Percentiles rank a stretch among this genome's conserved stretches.
Conservation (phyloP, 2,329 filamentous ascomycete genomes). For the Microthyrium microscopicum region DNA sequence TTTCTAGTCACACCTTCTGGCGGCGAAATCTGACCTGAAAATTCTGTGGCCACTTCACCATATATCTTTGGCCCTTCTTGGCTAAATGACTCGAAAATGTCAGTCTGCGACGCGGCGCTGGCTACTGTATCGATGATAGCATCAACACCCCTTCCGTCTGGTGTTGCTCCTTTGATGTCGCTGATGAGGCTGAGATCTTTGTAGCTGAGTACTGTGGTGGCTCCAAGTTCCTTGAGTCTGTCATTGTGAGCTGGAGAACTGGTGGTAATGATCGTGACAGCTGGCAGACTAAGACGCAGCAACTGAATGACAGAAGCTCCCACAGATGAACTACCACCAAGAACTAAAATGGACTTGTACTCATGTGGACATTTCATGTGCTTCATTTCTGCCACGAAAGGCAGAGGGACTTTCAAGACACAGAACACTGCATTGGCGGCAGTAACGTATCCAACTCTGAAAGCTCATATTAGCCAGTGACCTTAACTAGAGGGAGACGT, state of each 20-base stretch:
- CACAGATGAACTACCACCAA: slow-evolving; percentile 20
- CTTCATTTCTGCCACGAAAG: slow-evolving; percentile 12
- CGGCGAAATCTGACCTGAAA: slow-evolving; percentile 10
- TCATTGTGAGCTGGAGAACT: slow-evolving; percentile 33
- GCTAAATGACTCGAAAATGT: slow-evolving; percentile 15
- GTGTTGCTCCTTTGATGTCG: slow-evolving; percentile 32
- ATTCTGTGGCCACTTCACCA: slow-evolving; percentile 16
- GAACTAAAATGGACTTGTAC: slow-evolving; percentile 17
- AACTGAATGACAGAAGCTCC: slow-evolving; percentile 21
- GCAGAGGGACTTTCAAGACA: slow-evolving; percentile 15
- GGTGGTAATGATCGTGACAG: slow-evolving; percentile 32
- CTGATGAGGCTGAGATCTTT: slow-evolving; percentile 35
- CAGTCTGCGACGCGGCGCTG: slow-evolving; percentile 16
- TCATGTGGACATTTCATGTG: no score
- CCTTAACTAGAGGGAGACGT: not conserved
- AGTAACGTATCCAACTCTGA: slow-evolving; percentile 12
- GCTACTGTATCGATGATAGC: slow-evolving; percentile 49
- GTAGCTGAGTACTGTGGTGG: slow-evolving; percentile 42
- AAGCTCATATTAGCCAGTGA: no score
- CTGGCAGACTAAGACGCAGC: slow-evolving; percentile 18
- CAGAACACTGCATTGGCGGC: slow-evolving; percentile 10
- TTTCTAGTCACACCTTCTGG: slow-evolving; percentile 15
- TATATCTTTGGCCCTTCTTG: slow-evolving; percentile 16
- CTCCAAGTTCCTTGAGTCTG: slow-evolving; percentile 34
- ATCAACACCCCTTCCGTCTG: slow-evolving; percentile 39